Conservation (phyloP, 129 eudicot genomes). For the Artemisia annua region DNA sequence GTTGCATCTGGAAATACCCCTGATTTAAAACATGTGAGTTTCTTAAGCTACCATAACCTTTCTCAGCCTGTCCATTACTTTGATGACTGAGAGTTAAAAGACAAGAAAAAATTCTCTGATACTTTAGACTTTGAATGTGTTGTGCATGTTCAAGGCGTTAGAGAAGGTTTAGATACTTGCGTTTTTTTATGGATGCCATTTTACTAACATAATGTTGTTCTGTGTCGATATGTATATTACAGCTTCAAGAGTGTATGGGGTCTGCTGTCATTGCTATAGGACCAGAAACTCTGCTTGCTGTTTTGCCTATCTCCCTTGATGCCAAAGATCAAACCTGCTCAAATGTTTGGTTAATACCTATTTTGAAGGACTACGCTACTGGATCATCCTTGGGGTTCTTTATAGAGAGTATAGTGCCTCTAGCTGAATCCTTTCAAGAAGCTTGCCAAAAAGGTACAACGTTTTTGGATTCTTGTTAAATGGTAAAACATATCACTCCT, state of each 20-base stretch:
- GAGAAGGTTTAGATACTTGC: background rate
- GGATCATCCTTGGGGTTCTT: slow-evolving; percentile 84
- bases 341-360: slow-evolving; percentile 78
- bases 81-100: background rate
- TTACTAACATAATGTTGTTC: background rate
- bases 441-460: slow-evolving; percentile 61
- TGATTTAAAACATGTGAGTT: slow-evolving; percentile 57
- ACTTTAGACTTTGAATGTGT: background rate
- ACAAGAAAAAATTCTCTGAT: background rate
- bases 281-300: slow-evolving; percentile 59
- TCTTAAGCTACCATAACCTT: slow-evolving; percentile 1
- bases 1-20: slow-evolving; percentile 37
- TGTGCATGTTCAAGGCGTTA: background rate
- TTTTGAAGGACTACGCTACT: slow-evolving; percentile 56
- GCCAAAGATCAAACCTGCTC: slow-evolving; percentile 52
- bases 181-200: background rate
- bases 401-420: slow-evolving; percentile 69
- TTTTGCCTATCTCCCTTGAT: slow-evolving; percentile 69
- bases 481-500: background rate
- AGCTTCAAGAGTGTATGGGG: slow-evolving; percentile 82
- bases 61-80: slow-evolving; percentile 6
- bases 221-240: slow-evolving; percentile 20
- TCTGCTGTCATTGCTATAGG: slow-evolving; percentile 89
- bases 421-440: slow-evolving; percentile 65
- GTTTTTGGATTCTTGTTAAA: background rate